Conservation (phyloP, 345 rosid genomes). For the Chamaenerion angustifolium region DNA sequence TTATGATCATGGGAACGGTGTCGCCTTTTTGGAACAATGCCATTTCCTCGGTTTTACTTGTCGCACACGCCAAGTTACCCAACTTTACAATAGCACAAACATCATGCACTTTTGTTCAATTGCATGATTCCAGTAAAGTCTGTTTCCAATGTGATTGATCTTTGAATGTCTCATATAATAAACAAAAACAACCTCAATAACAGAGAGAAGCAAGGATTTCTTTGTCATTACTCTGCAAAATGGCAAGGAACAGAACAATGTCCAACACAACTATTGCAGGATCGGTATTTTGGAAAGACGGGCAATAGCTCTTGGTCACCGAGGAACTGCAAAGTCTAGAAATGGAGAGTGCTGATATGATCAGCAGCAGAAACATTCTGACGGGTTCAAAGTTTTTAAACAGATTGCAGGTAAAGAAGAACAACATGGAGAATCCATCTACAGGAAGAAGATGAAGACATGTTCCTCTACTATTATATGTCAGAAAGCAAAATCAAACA, state of each 20-base stretch:
- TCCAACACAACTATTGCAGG: neutral
- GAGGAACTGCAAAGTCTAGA: slow-evolving; percentile 66
- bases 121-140: no score
- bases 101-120: no score
- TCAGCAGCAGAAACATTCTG: slow-evolving; percentile 6
- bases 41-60: no score
- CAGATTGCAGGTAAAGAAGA: slow-evolving; percentile 1
- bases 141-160: no score
- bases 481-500: no score
- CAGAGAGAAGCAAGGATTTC: no score
- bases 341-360: slow-evolving; percentile 23
- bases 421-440: slow-evolving; percentile 1
- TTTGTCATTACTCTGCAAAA: neutral
- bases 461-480: neutral
- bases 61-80: no score
- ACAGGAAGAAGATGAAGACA: neutral
- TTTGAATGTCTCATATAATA: no score
- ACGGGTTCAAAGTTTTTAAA: slow-evolving; percentile 1
- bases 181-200: no score
- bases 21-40: no score
- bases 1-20: no score
- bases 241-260: neutral
- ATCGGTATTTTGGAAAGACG: neutral
- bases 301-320: slow-evolving; percentile 25
- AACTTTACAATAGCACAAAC: no score